phyloP scores from a whole-genome alignment of 345 rosid genomes.

The Populus alba region DNA sequence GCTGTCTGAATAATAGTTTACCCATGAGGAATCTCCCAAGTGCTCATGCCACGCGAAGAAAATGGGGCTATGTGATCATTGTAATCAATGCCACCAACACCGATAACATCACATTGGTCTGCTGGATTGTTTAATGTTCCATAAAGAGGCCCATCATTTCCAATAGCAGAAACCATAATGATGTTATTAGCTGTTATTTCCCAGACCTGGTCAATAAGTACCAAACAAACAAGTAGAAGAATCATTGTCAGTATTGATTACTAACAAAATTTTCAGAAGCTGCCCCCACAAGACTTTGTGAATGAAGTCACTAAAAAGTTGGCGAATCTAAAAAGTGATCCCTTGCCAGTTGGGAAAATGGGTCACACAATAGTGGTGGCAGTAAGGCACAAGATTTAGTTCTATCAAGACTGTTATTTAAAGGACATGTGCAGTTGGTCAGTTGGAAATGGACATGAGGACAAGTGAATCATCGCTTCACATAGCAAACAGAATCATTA shows the following conservation, averaged over 20 bases:
- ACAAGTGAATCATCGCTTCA: neutral
- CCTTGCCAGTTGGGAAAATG: neutral
- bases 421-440: neutral
- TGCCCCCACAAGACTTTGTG: neutral
- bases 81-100: slow-evolving; percentile 98
- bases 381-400: neutral
- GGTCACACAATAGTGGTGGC: neutral
- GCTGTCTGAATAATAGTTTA: slow-evolving; percentile 25
- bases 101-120: slow-evolving; percentile 97
- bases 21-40: slow-evolving; percentile 99
- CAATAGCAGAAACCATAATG: slow-evolving; percentile 99
- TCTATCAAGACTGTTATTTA: neutral
- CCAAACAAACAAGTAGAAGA: slow-evolving; percentile 4
- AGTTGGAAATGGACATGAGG: neutral
- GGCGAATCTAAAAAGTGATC: neutral
- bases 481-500: neutral
- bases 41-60: slow-evolving; percentile 99
- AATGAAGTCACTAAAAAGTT: neutral
- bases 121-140: slow-evolving; percentile 98
- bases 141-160: slow-evolving; percentile 98
- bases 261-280: slow-evolving; percentile 3
- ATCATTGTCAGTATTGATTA: neutral
- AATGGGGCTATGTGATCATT: slow-evolving; percentile 95
- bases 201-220: slow-evolving; percentile 71
- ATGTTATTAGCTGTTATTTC: slow-evolving; percentile 97